Conservation (phyloP, 176 grass and related monocot species). For the Ensete glaucum region DNA sequence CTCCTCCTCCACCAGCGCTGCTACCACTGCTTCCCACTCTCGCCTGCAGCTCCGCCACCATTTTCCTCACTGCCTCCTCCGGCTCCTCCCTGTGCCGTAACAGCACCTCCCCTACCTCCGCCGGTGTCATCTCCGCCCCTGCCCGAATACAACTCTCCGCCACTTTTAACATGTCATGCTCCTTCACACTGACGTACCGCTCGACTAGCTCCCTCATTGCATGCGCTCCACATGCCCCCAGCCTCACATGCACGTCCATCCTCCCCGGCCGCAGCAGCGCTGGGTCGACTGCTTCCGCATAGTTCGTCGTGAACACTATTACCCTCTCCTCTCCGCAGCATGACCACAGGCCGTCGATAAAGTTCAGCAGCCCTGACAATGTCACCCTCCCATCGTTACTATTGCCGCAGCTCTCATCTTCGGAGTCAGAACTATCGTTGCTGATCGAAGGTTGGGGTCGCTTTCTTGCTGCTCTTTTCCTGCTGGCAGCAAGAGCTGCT, state of each 20-base stretch:
- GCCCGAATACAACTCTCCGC: constrained; percentile 39
- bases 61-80: constrained; percentile 50
- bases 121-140: constrained; percentile 87
- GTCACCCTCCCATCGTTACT: constrained; percentile 50
- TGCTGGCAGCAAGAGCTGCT: constrained; percentile 20
- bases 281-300: constrained; percentile 78
- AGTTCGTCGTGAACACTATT: constrained; percentile 95
- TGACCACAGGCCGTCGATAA: constrained; percentile 95
- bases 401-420: constrained; percentile 20
- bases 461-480: constrained; percentile 34
- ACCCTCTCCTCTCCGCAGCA: constrained; percentile 92
- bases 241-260: constrained; percentile 93
- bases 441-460: constrained; percentile 27
- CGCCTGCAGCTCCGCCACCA: constrained; percentile 53
- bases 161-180: constrained; percentile 44
- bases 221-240: constrained; percentile 58
- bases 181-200: constrained; percentile 40
- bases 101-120: constrained; percentile 82
- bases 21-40: constrained; percentile 11
- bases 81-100: constrained; percentile 73
- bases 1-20: constrained; percentile 3
- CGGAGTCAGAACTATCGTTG: constrained; percentile 45
- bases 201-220: constrained; percentile 63
- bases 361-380: constrained; percentile 82
- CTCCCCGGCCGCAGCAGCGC: constrained; percentile 74